Base-by-base conservation (phyloP, 331 rosid species). In the Prunus yedoensis region DNA sequence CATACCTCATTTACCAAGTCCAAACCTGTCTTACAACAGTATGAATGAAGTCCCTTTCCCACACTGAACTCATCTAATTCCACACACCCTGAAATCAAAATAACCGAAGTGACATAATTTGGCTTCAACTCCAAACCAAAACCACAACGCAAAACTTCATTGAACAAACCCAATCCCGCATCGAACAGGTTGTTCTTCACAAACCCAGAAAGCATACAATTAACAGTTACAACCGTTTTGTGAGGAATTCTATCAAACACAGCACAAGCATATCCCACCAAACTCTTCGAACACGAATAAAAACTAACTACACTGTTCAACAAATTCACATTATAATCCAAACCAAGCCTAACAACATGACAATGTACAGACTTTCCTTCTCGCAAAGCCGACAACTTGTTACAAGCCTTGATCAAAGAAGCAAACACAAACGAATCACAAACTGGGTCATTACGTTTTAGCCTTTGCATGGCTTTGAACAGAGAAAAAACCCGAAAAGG, bases 91-190 rank as follows among this genome's bases (percentile, higher is more conserved):
- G 81, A 77, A 47, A 32, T 27, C 64, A 77, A 69, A 59, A 68
- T 43, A 14, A 77, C 70, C 75, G 60, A 77, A 77, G 64, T 77
- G 21, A 77, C 76, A 77, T 68, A 60, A 69, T 69, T 68, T 0
- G 81, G 81, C 76, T 35, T 77, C 63, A 61, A 70, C 4, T 10
- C 70, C 75, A 69, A 70, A 46, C 81, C 81, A 32, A 77, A 69
- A 13, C 0, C 9, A 27, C 75, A 60, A 6, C 20, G 10, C 62
- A 68, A 59, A 14, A 41, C 62, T 68, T 28, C 35, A 10, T 47
- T 77, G 51, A 77, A 77, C 76, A 77, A 47, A 30, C 43, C 27
- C 68, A 77, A 38, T 16, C 75, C 76, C 17, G 14, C 70, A 59
- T 10, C 81, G 4, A 69, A 49, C 60, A 46, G 23, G 15, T 23